phyloP scores from a whole-genome alignment of 331 rosid genomes.

The Quercus lobata region DNA sequence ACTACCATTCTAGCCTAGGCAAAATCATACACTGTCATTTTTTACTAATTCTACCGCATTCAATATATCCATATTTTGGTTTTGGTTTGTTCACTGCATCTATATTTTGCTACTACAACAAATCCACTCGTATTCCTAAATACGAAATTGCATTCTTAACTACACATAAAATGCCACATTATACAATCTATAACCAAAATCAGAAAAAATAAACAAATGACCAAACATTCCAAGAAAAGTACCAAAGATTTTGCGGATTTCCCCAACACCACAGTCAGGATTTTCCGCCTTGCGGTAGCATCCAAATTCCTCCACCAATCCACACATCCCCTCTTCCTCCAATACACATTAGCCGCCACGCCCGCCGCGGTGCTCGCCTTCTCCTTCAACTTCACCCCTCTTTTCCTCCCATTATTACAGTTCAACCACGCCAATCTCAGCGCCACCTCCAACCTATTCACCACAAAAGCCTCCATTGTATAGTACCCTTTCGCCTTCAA shows the following conservation, averaged over 20 bases:
- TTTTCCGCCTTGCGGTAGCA: conserved; percentile 38
- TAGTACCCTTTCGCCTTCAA: conserved; percentile 82
- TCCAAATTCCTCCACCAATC: conserved; percentile 89
- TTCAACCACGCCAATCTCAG: conserved; percentile 80
- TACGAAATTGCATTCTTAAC: background rate
- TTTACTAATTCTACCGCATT: too few species aligned
- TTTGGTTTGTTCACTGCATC: too few species aligned
- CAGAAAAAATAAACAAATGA: background rate
- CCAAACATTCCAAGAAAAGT: conserved; percentile 17
- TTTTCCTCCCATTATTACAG: conserved; percentile 48
- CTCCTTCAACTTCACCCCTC: conserved; percentile 84
- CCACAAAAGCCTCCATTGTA: conserved; percentile 68
- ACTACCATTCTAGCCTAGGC: too few species aligned
- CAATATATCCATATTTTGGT: too few species aligned
- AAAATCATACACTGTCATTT: too few species aligned
- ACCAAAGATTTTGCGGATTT: conserved; percentile 83
- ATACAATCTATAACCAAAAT: background rate
- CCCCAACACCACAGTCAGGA: conserved; percentile 50
- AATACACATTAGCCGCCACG: conserved; percentile 58
- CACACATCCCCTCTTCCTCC: conserved; percentile 94
- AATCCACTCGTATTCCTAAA: background rate
- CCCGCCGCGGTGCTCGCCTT: conserved; percentile 43
- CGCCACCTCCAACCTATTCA: conserved; percentile 72
- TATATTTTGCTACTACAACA: background rate
- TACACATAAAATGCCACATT: background rate